Conservation (phyloP, 441 rosid species). For the Syzygium syzygioides region DNA sequence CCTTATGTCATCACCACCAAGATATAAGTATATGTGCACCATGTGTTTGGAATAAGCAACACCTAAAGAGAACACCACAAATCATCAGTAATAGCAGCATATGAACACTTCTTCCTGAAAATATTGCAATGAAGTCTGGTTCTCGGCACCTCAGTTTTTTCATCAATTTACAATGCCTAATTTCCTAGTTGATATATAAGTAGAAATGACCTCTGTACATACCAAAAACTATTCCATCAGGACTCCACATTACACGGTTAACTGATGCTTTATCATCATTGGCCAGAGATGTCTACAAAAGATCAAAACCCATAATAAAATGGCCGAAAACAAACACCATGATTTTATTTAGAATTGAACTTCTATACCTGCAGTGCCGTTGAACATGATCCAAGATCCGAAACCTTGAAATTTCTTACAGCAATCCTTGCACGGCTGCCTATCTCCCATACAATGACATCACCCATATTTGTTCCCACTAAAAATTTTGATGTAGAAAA, state of each 20-base stretch:
- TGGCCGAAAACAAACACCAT: not conserved
- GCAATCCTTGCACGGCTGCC: constrained; percentile 53
- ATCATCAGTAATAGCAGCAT: not conserved
- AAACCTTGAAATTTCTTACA: constrained; percentile 47
- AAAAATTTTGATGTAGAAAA: constrained; percentile 14
- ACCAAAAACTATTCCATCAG: constrained; percentile 84
- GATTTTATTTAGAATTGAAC: too few species aligned
- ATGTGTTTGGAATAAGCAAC: too few species aligned
- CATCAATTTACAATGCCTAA: not conserved
- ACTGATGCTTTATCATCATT: constrained; percentile 35
- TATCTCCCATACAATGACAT: constrained; percentile 64
- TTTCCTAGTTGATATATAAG: too few species aligned
- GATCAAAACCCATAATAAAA: not conserved
- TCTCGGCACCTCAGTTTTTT: not conserved
- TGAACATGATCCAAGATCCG: constrained; percentile 56
- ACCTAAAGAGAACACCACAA: not conserved
- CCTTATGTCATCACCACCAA: too few species aligned
- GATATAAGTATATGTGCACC: too few species aligned
- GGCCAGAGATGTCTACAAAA: constrained; percentile 45
- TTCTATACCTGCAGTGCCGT: not conserved
- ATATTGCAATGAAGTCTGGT: not conserved
- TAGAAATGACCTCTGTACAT: not conserved
- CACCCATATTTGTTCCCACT: constrained; percentile 85
- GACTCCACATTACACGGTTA: constrained; percentile 84
- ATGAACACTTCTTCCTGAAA: not conserved